Evolutionary conservation across 116 monocot species (phyloP), one percentile per base, ranked within the genome.

Genomic region (Cymodocea nodosa): DNA sequence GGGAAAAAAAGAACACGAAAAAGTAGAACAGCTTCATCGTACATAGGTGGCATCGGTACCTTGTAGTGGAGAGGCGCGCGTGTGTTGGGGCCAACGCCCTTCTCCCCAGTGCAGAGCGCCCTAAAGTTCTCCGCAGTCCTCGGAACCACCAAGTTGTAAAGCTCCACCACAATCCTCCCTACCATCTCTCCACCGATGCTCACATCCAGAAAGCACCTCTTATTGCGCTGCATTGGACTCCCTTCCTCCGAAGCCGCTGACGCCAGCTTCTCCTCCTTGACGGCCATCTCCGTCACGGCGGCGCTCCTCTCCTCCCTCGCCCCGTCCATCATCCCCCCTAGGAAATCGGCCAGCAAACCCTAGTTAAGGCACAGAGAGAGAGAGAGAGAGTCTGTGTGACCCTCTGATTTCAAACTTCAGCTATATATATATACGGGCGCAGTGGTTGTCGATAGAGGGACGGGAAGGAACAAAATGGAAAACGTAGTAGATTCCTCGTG

Each of bases 41-140:
- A 56, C 19, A 56, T 10, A 60, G 8, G 11, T 44, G 44, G 24
- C 59, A 59, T 24, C 17, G 25, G 15, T 23, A 84, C 88, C 82
- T 88, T 88, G 72, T 55, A 88, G 70, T 88, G 93, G 23, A 93
- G 85, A n/a, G 81, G 77, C n/a, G 85, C 85, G 36, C 85, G 83
- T 36, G 93, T 88, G 65, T 67, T 63, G 4, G 89, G 79, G 6
- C 88, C 85, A 50, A 81, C 55, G 39, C 93, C 93, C 74, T 88
- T 93, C 93, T 93, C 93, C 30, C 89, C 93, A 23, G 85, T 89
- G 66, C 89, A 93, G 39, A 93, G 85, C 16, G 83, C 83, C 73
- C 89, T 72, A 51, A 93, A 93, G 80, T 93, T 93, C 89, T 93
- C 89, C 16, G 93, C 93, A 49, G 89, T 89, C 67, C 35, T 78